Evolutionary conservation across 2,329 filamentous ascomycete species (phyloP), one percentile per base, ranked within the genome.

Genomic region (Pseudocercospora vitis): DNA sequence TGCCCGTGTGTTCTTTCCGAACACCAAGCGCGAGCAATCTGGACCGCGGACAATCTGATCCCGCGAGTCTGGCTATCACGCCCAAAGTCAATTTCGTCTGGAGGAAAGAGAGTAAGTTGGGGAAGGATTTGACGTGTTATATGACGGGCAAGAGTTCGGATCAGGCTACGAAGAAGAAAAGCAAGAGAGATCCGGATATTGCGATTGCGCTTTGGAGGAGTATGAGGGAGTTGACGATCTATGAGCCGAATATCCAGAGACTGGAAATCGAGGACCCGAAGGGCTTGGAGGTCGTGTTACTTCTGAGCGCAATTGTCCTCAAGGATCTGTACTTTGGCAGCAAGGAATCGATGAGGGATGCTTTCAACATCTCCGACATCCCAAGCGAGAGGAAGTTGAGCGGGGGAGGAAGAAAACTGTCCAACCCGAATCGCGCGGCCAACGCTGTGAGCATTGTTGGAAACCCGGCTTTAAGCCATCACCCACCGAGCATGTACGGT

Each of bases 241-340:
- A 97, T 75, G 89, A 99, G 71, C 89, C 92, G 4, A 97, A 97
- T 68, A 78, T 97, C 67, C 86, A 87, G 57, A 81, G 94, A 5
- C 87, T 97, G 8, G 91, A 97, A 37, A 84, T 97, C 57, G 91
- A 99, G 70, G 94, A 99, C 71, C 84, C 87, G 53, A 97, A 96
- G 71, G 94, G 94, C 0, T 76, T 97, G 3, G 94, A 99, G 69
- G 82, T 97, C 1, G 85, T 91, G 1, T 73, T 97, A 18, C 66
- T 86, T 23, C 73, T 86, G 0, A 75, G 80, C 12, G 82, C 81
- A 0, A 75, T 81, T 1, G 80, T 82, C 9, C 84, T 86, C 53
- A 76, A 81, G 19, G 83, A 86, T 62, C 71, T 86, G 4, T 86
- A 79, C 69, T 84, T 84, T 63, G 59, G 58, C 24, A 59, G 56